Evolutionary conservation across 345 rosid species (phyloP), one percentile per base, ranked within the genome.

Genomic region (Capsella bursapastoris): DNA sequence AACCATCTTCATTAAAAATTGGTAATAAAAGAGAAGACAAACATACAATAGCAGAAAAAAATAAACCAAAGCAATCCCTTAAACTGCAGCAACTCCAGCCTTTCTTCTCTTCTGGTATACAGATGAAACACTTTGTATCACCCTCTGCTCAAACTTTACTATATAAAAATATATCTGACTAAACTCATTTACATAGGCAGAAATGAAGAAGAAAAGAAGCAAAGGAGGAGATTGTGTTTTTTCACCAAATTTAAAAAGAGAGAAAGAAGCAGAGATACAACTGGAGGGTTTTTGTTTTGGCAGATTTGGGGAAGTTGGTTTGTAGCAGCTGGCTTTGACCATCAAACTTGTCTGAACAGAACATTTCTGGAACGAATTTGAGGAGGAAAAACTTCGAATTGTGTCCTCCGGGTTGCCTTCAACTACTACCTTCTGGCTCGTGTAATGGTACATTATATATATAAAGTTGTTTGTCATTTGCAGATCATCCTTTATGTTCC

Each of bases 401-500:
- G 57, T 69, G 44, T 62, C 70, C 58, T 70, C 58, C 75, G 34
- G 16, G 6, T 65, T 74, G 40, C 22, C 57, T 68, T 75, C 25
- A 37, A 28, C 68, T 59, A 18, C 69, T 59, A 49, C 62, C 69
- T 60, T 61, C 40, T 77, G 61, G 38, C 72, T 57, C 25, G 28
- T 57, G 76, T 77, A 77, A 64, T 57, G 71, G 76, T 71, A 77
- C 76, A 77, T 71, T 71, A 53, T 70, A 76, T 43, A 71, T 71
- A 71, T 43, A 50, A 45, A 57, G 56, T 27, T 64, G 27, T 40
- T 41, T 7, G 34, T 45, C 70, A 56, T 70, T 6, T 16, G 59
- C 28, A 15, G 34, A 6, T 56, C 7, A 7, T 28, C 7, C 7
- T 32, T 81, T 80, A 91, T 74, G 97, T 84, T 64, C 90, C 90